Evolutionary conservation across 306 rosid genomes (phyloP), one percentile per base, ranked within the genome.

Genomic region (Heteromeles arbutifolia): DNA sequence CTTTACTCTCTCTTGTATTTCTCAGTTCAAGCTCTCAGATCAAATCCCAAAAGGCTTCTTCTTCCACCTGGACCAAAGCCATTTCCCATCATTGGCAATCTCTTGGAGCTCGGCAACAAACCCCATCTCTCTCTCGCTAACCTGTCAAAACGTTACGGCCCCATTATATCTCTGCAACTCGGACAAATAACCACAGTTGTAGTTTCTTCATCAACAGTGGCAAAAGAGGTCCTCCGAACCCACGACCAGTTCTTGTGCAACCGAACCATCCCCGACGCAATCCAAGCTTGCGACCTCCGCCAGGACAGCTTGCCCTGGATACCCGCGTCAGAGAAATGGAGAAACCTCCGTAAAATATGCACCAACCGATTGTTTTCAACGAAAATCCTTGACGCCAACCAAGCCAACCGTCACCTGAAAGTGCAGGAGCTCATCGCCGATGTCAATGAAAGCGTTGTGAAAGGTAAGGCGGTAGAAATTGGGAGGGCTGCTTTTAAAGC

Each of bases 61-160:
- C 87, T 83, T 24, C 96, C 91, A 34, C 91, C 93, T 4, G 88
- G 93, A 3, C 93, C 91, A 34, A 34, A 2, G 5, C 88, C 83
- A 1, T 11, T 78, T 8, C 91, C 87, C 1, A 4, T 88, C 2
- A 26, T 39, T 10, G 44, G 44, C 44, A 39, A 39, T 39, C 44
- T 39, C 44, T 39, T 39, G 44, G 44, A 39, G 44, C 44, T 39
- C 12, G 44, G 44, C 44, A 39, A 39, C 44, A 9, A 39, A 9
- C 44, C 44, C 44, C 44, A 39, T 39, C 44, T 39, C 44, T 39
- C 12, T 39, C 44, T 39, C 44, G 1, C 12, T 39, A 10, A 9
- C 44, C 44, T 39, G 0, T 39, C 44, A 39, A 8, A 39, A 39
- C 44, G 44, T 2, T 39, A 9, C 19, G 94, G 92, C 32, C 87